These are phyloP conservation scores for Floccularia luteovirens DNA, from an alignment of 768 basidiomycete genomes.

Conservation along the genomic window DNA sequence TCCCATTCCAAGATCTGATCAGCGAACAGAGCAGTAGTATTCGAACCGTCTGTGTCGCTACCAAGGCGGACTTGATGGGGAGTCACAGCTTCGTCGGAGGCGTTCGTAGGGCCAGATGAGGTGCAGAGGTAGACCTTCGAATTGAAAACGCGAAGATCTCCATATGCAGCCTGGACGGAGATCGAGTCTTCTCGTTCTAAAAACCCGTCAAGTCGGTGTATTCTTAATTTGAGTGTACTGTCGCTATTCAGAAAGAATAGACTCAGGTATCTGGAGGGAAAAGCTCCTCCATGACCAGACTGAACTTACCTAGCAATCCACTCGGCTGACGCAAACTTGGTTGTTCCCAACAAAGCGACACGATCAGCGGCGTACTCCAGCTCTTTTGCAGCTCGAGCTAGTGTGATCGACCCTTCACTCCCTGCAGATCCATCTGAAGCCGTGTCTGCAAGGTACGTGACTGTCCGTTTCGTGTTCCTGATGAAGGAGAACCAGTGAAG, in stretches of 20 bases:
- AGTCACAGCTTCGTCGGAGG: slow-evolving; percentile 4
- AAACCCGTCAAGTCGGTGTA: slow-evolving; percentile 7
- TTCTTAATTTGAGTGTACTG: slow-evolving; percentile 7
- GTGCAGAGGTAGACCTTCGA: slow-evolving; percentile 6
- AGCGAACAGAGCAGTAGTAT: slow-evolving; percentile 4
- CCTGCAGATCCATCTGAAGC: background rate
- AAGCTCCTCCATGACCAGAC: no score
- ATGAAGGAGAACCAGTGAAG: background rate
- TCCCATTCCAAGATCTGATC: slow-evolving; percentile 11
- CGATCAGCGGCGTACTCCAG: slow-evolving; percentile 8
- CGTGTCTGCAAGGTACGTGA: slow-evolving; percentile 6
- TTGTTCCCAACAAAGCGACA: slow-evolving; percentile 6
- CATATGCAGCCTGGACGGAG: slow-evolving; percentile 8
- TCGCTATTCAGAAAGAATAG: no score
- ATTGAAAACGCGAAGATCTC: slow-evolving; percentile 8
- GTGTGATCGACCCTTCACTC: no score
- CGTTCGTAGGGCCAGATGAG: slow-evolving; percentile 9
- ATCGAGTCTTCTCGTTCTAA: slow-evolving; percentile 6
- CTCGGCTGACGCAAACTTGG: slow-evolving; percentile 6
- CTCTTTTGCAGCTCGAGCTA: slow-evolving; percentile 4
- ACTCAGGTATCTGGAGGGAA: no score
- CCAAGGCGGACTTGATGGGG: slow-evolving; percentile 5
- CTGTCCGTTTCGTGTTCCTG: slow-evolving; percentile 5
- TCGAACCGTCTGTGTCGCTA: slow-evolving; percentile 6
- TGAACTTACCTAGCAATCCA: slow-evolving; percentile 6